These are phyloP conservation scores for Heliosperma pusillum DNA, from an alignment of 148 eudicot species.

Conservation along the genomic window DNA sequence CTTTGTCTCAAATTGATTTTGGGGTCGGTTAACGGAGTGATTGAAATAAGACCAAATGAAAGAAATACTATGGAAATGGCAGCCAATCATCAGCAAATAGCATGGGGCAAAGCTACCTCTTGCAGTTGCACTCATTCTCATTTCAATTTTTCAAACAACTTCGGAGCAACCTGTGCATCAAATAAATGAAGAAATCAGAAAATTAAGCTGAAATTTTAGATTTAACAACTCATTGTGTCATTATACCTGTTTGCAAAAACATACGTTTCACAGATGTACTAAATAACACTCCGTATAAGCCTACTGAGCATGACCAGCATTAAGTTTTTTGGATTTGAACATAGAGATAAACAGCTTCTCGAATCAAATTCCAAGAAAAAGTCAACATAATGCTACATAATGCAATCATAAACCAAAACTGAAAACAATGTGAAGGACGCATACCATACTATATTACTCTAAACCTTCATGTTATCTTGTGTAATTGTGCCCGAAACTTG, in stretches of 20 bases:
- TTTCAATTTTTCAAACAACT: conserved; percentile 19
- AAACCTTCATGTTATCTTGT: not conserved
- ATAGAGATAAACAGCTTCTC: not conserved
- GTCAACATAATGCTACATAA: not conserved
- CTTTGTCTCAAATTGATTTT: not conserved
- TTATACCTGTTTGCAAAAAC: not conserved
- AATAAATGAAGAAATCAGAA: not conserved
- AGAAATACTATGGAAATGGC: conserved; percentile 6
- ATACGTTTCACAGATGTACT: not conserved
- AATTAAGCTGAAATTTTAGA: not conserved
- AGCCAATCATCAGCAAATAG: conserved; percentile 13
- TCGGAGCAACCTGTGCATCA: conserved; percentile 11
- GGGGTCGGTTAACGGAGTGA: not conserved
- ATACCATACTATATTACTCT: not conserved
- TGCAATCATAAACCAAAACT: conserved; percentile 1
- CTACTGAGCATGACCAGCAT: conserved; percentile 5
- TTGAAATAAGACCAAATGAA: not conserved
- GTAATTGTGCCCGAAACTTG: not conserved
- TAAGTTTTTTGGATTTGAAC: not conserved
- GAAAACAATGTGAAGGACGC: conserved; percentile 9
- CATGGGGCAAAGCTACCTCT: conserved; percentile 9
- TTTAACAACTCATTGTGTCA: not conserved
- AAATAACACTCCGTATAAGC: not conserved
- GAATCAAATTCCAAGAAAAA: not conserved
- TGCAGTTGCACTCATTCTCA: conserved; percentile 17